phyloP scores from a whole-genome alignment of 495 filamentous ascomycete genomes.

The Rhizodiscina lignyota region DNA sequence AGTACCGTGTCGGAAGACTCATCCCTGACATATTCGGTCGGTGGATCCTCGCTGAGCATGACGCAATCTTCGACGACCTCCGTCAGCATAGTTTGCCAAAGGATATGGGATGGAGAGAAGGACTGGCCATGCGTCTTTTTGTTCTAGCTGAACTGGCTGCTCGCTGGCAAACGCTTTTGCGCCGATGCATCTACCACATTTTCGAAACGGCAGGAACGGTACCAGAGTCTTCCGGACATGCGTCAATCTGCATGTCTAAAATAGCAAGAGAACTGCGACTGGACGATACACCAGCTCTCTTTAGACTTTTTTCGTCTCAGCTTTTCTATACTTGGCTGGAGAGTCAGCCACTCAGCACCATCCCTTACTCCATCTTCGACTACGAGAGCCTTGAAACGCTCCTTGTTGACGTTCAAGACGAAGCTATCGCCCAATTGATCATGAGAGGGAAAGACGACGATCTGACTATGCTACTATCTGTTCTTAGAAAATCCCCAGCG shows the following conservation, averaged over 20 bases:
- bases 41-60: conserved; percentile 62
- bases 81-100: conserved; percentile 54
- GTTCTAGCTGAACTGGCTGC: conserved; percentile 60
- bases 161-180: conserved; percentile 62
- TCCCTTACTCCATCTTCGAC: conserved; percentile 71
- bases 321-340: conserved; percentile 83
- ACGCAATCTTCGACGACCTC: conserved; percentile 65
- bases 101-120: conserved; percentile 55
- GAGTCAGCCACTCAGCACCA: conserved; percentile 37
- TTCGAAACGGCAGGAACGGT: conserved; percentile 73
- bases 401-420: conserved; percentile 55
- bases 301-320: conserved; percentile 79
- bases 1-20: conserved; percentile 50
- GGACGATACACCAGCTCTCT: conserved; percentile 46
- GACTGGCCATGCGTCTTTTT: conserved; percentile 69
- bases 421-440: conserved; percentile 65
- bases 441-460: conserved; percentile 62
- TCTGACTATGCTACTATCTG: conserved; percentile 35
- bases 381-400: conserved; percentile 55
- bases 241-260: conserved; percentile 46
- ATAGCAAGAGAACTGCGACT: conserved; percentile 51
- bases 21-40: conserved; percentile 65
- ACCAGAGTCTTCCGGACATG: conserved; percentile 44
- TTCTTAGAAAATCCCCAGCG: conserved; percentile 24
- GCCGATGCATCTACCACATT: conserved; percentile 76